A percentile compares a stretch with the other conserved stretches of the same genome.
These are phyloP conservation scores for Paramyrothecium sp. DNA, from an alignment of 2,329 filamentous ascomycete species.

Conservation along the genomic window DNA sequence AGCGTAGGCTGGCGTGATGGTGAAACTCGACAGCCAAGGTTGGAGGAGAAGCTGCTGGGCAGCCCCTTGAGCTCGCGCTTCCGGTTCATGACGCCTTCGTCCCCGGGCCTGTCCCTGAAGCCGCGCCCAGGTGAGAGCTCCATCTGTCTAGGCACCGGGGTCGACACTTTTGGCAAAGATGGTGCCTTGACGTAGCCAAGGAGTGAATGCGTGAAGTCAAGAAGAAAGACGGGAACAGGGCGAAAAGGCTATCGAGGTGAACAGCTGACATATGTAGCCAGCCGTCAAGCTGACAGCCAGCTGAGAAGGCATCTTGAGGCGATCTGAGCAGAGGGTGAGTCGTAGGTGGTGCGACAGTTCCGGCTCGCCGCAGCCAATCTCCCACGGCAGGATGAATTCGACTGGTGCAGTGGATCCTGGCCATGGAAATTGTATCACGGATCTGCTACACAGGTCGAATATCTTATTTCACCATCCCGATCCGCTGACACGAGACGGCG, in stretches of 20 bases:
- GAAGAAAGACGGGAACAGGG: background rate
- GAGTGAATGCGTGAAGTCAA: no score
- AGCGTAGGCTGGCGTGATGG: conserved; percentile 1
- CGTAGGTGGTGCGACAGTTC: background rate
- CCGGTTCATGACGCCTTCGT: conserved; percentile 11
- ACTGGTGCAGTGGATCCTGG: no score
- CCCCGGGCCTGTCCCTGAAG: background rate
- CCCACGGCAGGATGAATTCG: no score
- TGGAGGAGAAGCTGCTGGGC: conserved; percentile 26
- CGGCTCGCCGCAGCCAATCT: background rate
- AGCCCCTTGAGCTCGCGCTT: conserved; percentile 15
- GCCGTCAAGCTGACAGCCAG: background rate
- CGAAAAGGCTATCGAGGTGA: background rate
- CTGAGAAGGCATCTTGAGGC: background rate
- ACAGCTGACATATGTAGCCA: background rate
- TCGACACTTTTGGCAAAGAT: background rate
- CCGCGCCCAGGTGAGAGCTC: background rate
- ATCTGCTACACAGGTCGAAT: no score
- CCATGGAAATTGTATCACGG: no score
- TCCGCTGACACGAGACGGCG: no score
- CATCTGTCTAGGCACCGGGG: background rate
- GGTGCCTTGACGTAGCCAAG: no score
- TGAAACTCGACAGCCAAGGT: conserved; percentile 17
- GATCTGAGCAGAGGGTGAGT: background rate
- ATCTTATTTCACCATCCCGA: no score